Evolutionary conservation across 1,284 basidiomycete species (phyloP), one percentile per base, ranked within the genome.

Genomic region (Ustilago bromivora): DNA sequence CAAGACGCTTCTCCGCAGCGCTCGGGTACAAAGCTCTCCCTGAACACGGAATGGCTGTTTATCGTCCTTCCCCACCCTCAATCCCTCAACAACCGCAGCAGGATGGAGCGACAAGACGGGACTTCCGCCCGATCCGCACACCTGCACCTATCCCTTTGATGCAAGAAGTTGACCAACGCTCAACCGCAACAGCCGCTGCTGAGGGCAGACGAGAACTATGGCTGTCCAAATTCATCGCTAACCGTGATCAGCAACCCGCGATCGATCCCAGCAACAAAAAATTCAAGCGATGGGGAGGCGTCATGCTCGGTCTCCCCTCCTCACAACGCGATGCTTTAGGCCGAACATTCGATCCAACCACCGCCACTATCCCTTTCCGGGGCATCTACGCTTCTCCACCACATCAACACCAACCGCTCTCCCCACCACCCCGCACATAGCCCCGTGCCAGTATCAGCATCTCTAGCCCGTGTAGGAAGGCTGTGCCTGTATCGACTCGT

Each of bases 161-260:
- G 63, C 59, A 57, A 11, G 56, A 71, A 35, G 51, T 31, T 4
- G 64, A 67, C 13, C 56, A 32, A 7, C 64, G 57, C 13, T 63
- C 64, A 15, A 52, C 57, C 9, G 69, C 69, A 0, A 66, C 69
- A 5, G 69, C 57, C 17, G 58, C 66, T n/a, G 71, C 66, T 8
- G 71, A 74, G n/a, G 71, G 71, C 1, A 34, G 63, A 12, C 49
- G 71, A 15, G 66, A 74, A 46, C 46, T 74, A 10, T 74, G 71
- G 71, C 34, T 74, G 32, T 62, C 71, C 3, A 74, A 66, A 35
- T 58, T 69, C 23, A 43, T 74, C 28, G 71, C 71, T 3, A 61
- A 40, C 7, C 64, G 70, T 15, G 63, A 63, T 55, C 35, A 51
- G 17, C 31, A 41, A 13, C 43, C 28, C 31, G 19, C n/a, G 13